These are phyloP conservation scores for Fusarium equiseti DNA, from an alignment of 2,329 filamentous ascomycete genomes.

Conservation along the genomic window DNA sequence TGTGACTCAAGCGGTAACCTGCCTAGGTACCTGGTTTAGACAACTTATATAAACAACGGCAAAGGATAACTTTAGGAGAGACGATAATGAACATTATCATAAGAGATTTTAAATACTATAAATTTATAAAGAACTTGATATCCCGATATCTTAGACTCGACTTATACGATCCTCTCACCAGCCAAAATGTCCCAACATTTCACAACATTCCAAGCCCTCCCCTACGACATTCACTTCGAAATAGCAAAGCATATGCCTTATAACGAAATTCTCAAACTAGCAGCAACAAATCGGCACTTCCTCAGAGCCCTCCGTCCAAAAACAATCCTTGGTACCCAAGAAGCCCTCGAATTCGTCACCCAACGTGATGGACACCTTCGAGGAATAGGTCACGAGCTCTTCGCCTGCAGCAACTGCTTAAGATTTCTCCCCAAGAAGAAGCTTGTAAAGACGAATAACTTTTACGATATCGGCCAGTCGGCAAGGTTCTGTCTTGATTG, in stretches of 20 bases:
- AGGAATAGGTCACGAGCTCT: slow-evolving; percentile 1
- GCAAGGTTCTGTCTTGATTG: slow-evolving; percentile 36
- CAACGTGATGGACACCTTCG: slow-evolving; percentile 7
- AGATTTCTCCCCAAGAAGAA: slow-evolving; percentile 27
- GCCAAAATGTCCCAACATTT: slow-evolving; percentile 14
- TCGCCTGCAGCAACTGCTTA: slow-evolving; percentile 35
- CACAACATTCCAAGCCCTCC: slow-evolving; percentile 23
- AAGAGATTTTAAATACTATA: too few relatives aligned
- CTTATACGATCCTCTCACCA: neutral
- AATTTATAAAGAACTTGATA: too few relatives aligned
- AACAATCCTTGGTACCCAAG: neutral
- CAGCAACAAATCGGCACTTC: slow-evolving; percentile 29
- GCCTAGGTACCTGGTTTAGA: too few relatives aligned
- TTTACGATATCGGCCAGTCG: neutral
- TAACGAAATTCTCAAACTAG: slow-evolving; percentile 13
- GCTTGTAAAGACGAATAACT: neutral
- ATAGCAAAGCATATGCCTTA: slow-evolving; percentile 24
- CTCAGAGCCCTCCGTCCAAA: slow-evolving; percentile 13
- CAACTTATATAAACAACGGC: neutral
- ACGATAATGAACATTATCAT: neutral
- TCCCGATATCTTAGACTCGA: neutral
- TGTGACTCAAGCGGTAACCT: neutral
- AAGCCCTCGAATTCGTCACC: slow-evolving; percentile 5
- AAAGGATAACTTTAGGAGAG: neutral
- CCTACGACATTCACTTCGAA: slow-evolving; percentile 37